Evolutionary conservation across 768 basidiomycete species (phyloP).

Genomic region (Gelatoporia subvermispora): DNA sequence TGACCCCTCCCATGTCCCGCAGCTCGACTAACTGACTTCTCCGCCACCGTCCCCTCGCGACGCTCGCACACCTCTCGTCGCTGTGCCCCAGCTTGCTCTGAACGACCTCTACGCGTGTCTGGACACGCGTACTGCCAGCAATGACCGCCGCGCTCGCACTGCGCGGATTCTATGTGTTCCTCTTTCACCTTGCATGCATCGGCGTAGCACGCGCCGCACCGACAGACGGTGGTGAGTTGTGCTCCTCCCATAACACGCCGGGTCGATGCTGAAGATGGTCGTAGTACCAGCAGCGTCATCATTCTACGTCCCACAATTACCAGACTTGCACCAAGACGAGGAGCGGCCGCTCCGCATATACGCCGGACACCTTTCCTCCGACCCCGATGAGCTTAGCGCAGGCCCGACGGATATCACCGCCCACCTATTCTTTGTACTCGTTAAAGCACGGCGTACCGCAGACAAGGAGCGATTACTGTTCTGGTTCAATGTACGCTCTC

Average conservation of each 20-base stretch:
- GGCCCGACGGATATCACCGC: constrained; percentile 58
- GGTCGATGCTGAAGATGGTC: neutral
- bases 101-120: neutral
- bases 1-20: neutral
- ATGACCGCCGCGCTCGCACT: constrained; percentile 11
- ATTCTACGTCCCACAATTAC: constrained; percentile 76
- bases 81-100: neutral
- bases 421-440: constrained; percentile 85
- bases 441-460: constrained; percentile 82
- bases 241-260: neutral
- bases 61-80: neutral
- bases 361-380: constrained; percentile 81
- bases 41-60: neutral
- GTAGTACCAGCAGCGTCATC: constrained; percentile 78
- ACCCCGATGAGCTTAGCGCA: constrained; percentile 51
- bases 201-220: constrained; percentile 19
- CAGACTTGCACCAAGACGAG: constrained; percentile 71
- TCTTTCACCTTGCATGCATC: constrained; percentile 8
- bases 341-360: constrained; percentile 71
- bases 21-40: neutral
- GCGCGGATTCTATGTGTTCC: constrained; percentile 7
- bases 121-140: neutral
- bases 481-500: constrained; percentile 90
- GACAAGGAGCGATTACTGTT: constrained; percentile 89
- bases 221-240: constrained; percentile 16